A percentile compares a stretch with the other conserved stretches of the same genome.
Evolutionary conservation across 768 basidiomycete genomes (phyloP).

Genomic region (Tubosaeta brunneosetosa): DNA sequence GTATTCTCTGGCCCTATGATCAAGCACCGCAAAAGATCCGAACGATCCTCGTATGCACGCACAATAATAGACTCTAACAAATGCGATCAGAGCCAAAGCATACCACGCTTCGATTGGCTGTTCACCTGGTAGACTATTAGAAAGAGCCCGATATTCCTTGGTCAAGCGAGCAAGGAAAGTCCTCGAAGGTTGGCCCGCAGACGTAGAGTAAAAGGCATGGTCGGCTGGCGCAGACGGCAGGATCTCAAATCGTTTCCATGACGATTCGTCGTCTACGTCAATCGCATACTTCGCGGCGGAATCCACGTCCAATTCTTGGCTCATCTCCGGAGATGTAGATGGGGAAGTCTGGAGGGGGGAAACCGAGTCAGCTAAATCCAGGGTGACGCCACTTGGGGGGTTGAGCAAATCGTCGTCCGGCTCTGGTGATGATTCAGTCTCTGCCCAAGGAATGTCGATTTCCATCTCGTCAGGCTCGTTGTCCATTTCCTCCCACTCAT

Average conservation of each 20-base stretch:
- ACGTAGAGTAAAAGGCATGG: constrained; percentile 70
- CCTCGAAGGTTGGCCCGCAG: constrained; percentile 63
- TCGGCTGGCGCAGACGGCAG: constrained; percentile 71
- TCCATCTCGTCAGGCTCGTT: constrained; percentile 37
- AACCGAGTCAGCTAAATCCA: constrained; percentile 19
- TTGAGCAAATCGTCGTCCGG: constrained; percentile 17
- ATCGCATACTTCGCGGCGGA: constrained; percentile 24
- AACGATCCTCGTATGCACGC: constrained; percentile 84
- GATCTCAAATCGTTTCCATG: constrained; percentile 82
- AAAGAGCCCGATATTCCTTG: constrained; percentile 79
- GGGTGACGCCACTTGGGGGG: constrained; percentile 12
- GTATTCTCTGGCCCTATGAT: constrained; percentile 94
- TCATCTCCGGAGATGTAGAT: constrained; percentile 30
- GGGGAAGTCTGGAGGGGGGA: constrained; percentile 27
- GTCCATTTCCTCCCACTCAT: constrained; percentile 40
- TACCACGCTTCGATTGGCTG: not conserved
- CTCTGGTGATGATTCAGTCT: constrained; percentile 18
- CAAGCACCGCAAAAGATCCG: constrained; percentile 79
- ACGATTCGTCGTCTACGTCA: constrained; percentile 35
- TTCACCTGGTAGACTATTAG: constrained; percentile 78
- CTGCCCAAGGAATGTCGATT: constrained; percentile 28
- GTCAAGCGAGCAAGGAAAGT: constrained; percentile 69
- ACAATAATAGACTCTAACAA: constrained; percentile 77
- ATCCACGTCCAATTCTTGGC: constrained; percentile 27
- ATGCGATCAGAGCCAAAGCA: constrained; percentile 4